Conservation (phyloP, 1,139 yeast genomes). For the Ashbya aceris region DNA sequence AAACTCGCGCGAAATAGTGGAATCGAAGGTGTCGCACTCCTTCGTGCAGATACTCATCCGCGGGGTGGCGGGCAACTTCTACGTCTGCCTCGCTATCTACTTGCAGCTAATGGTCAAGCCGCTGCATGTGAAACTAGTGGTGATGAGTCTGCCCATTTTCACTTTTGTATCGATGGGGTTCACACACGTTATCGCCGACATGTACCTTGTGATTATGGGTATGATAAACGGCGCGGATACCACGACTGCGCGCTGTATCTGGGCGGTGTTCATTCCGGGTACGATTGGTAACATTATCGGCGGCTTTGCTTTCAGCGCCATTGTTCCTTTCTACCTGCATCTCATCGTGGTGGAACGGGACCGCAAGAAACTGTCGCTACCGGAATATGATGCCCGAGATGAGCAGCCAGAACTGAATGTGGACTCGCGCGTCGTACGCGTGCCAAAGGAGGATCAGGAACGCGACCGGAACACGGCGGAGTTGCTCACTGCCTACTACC, state of each 20-base stretch:
- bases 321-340: slow-evolving; percentile 62
- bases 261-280: slow-evolving; percentile 64
- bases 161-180: slow-evolving; percentile 68
- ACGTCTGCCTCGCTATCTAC: slow-evolving; percentile 64
- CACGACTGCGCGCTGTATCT: slow-evolving; percentile 53
- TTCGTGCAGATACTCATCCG: slow-evolving; percentile 55
- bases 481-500: background rate
- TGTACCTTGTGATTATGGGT: slow-evolving; percentile 58
- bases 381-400: slow-evolving; percentile 59
- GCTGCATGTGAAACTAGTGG: slow-evolving; percentile 61
- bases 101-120: slow-evolving; percentile 73
- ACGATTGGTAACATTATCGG: slow-evolving; percentile 65
- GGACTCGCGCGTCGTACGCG: slow-evolving; percentile 68
- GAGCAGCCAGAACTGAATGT: slow-evolving; percentile 69
- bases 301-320: slow-evolving; percentile 52
- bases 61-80: slow-evolving; percentile 69
- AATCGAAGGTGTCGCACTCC: slow-evolving; percentile 37
- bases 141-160: slow-evolving; percentile 58
- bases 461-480: background rate
- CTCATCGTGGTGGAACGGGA: slow-evolving; percentile 62
- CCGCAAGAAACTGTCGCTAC: slow-evolving; percentile 48
- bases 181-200: slow-evolving; percentile 75
- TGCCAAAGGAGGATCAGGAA: slow-evolving; percentile 16
- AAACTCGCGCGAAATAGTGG: slow-evolving; percentile 42
- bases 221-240: slow-evolving; percentile 55